Evolutionary conservation across 306 rosid genomes (phyloP).

Genomic region (Dalbergia cultrata): DNA sequence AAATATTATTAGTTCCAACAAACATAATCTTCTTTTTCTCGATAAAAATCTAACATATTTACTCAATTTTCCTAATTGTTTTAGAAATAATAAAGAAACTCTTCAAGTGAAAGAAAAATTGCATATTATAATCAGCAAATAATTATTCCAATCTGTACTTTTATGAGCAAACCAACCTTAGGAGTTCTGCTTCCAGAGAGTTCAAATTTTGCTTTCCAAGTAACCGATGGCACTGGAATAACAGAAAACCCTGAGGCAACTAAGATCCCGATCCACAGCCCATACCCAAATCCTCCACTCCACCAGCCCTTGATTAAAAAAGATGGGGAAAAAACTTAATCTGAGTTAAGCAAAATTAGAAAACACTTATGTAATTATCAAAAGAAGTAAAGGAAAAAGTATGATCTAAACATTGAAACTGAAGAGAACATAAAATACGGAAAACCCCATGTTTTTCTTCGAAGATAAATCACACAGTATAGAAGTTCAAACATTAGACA

Average conservation of each 20-base stretch:
- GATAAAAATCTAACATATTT: constrained; percentile 4
- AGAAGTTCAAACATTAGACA: constrained; percentile 22
- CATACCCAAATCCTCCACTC: constrained; percentile 97
- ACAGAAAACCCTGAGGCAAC: constrained; percentile 88
- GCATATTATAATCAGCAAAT: constrained; percentile 14
- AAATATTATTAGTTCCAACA: neutral
- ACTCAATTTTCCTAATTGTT: neutral
- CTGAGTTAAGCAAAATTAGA: constrained; percentile 28
- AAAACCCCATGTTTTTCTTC: constrained; percentile 6
- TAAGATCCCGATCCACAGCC: constrained; percentile 91
- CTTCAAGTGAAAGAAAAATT: constrained; percentile 2
- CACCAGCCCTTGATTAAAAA: constrained; percentile 85
- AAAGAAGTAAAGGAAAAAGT: constrained; percentile 30
- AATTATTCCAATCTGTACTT: neutral
- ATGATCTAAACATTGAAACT: constrained; percentile 21
- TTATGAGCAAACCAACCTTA: constrained; percentile 68
- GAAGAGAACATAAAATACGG: constrained; percentile 7
- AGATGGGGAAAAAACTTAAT: constrained; percentile 30
- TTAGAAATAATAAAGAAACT: neutral
- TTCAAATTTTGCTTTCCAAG: constrained; percentile 83
- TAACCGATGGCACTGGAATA: constrained; percentile 78
- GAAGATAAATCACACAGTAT: constrained; percentile 6
- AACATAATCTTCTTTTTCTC: neutral
- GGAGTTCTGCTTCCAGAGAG: constrained; percentile 62
- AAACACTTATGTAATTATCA: constrained; percentile 21